Percentiles rank a stretch among this genome's conserved stretches.
phyloP scores from a whole-genome alignment of 768 basidiomycete genomes.

The Podaxis pistillaris region DNA sequence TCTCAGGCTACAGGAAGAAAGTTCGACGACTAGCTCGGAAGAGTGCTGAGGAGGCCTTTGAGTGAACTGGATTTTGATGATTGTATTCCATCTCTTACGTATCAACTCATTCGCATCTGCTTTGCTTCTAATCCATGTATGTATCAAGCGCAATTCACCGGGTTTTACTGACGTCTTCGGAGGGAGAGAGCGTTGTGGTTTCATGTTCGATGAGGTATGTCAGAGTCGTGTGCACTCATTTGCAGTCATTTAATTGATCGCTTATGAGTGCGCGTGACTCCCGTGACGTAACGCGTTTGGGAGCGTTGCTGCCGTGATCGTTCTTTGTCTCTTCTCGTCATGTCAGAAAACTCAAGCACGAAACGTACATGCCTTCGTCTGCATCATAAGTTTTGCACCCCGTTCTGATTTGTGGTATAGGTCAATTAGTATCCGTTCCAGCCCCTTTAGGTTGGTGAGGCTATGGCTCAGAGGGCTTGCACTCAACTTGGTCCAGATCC shows the following conservation, averaged over 20 bases:
- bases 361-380: slow-evolving; percentile 24
- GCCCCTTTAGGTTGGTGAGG: slow-evolving; percentile 33
- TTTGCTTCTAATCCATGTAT: slow-evolving; percentile 7
- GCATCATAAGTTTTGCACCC: not conserved
- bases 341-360: slow-evolving; percentile 20
- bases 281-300: slow-evolving; percentile 3
- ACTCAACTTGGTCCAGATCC: slow-evolving; percentile 26
- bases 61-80: slow-evolving; percentile 37
- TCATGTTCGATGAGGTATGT: not conserved
- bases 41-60: slow-evolving; percentile 88
- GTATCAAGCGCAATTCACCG: not conserved
- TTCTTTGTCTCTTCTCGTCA: not conserved
- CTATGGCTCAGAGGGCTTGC: not conserved
- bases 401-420: slow-evolving; percentile 22
- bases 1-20: slow-evolving; percentile 88
- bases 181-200: not conserved
- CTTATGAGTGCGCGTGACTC: not conserved
- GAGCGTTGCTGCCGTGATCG: not conserved
- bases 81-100: slow-evolving; percentile 2
- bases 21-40: slow-evolving; percentile 84
- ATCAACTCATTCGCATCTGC: slow-evolving; percentile 4
- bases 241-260: not conserved
- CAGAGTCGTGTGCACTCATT: too few relatives aligned
- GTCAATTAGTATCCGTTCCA: slow-evolving; percentile 30
- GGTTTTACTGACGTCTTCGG: not conserved